A percentile compares a stretch with the other conserved stretches of the same genome.
phyloP scores from a whole-genome alignment of 208 protist genomes.

The Leishmania braziliensis region DNA sequence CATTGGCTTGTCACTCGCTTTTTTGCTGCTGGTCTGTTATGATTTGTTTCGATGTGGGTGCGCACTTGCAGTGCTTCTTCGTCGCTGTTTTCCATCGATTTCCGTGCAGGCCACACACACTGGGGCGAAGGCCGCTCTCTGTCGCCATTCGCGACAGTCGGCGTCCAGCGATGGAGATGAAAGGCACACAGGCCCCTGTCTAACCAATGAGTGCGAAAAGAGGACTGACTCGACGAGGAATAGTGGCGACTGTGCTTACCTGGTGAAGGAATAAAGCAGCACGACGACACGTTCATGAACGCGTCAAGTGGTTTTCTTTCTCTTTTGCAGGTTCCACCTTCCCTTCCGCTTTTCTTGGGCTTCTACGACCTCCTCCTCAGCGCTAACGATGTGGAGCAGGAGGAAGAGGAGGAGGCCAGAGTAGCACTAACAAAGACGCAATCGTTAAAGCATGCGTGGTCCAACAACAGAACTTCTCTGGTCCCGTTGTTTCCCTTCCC shows the following conservation, averaged over 20 bases:
- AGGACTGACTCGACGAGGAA: not conserved
- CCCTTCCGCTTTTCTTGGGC: not conserved
- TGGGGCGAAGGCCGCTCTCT: not conserved
- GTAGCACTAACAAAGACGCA: not conserved
- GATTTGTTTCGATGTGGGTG: not conserved
- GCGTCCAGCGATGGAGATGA: not conserved
- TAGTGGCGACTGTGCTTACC: not conserved
- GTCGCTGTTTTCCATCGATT: not conserved
- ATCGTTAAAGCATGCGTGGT: not conserved
- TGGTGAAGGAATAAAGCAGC: not conserved
- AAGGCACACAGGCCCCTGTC: not conserved
- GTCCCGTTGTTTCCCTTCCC: not conserved
- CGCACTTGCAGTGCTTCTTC: not conserved
- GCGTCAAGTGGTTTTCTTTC: not conserved
- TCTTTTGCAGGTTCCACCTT: not conserved
- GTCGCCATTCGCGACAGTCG: not conserved
- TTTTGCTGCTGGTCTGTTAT: not conserved
- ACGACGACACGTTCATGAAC: not conserved
- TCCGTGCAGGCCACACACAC: not conserved
- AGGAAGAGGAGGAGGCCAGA: not conserved
- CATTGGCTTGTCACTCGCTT: not conserved
- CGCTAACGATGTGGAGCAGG: not conserved
- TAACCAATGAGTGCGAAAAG: not conserved
- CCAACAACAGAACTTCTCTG: not conserved
- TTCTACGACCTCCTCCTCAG: not conserved